These are phyloP conservation scores for Aurinia saxatilis DNA, from an alignment of 345 rosid species.

Conservation along the genomic window DNA sequence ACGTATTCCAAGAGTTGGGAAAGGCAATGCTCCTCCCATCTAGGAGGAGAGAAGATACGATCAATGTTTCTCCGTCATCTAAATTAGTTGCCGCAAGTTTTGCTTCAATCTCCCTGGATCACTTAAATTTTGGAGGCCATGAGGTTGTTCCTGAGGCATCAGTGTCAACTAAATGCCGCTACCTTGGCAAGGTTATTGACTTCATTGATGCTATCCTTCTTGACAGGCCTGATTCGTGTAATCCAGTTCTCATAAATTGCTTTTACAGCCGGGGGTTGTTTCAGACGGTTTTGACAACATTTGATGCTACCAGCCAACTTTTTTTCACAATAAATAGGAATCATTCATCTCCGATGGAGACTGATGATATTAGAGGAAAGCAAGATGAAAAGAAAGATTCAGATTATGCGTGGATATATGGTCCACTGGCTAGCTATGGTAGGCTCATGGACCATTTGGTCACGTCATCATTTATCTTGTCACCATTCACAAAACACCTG, in stretches of 20 bases:
- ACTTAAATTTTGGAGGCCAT: conserved; percentile 71
- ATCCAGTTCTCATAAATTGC: conserved; percentile 74
- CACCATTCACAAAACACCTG: conserved; percentile 80
- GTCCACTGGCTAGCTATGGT: conserved; percentile 87
- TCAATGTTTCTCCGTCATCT: conserved; percentile 72
- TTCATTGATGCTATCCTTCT: conserved; percentile 77
- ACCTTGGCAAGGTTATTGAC: conserved; percentile 87
- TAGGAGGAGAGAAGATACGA: conserved; percentile 84
- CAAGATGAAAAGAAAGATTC: conserved; percentile 60
- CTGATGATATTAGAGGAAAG: conserved; percentile 60
- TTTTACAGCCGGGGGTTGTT: conserved; percentile 74
- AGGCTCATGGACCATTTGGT: conserved; percentile 93
- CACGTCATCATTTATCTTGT: conserved; percentile 79
- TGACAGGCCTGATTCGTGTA: conserved; percentile 88
- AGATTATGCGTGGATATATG: conserved; percentile 82
- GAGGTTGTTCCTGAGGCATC: conserved; percentile 47
- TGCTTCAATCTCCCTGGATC: conserved; percentile 72
- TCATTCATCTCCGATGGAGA: conserved; percentile 84
- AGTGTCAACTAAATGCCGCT: conserved; percentile 83
- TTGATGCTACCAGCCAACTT: conserved; percentile 92
- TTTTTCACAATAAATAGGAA: conserved; percentile 62
- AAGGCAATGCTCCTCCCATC: conserved; percentile 90
- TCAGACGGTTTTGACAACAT: conserved; percentile 79
- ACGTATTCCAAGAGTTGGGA: conserved; percentile 94
- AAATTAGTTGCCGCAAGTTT: conserved; percentile 73